Evolutionary conservation across 2,329 filamentous ascomycete species (phyloP), one percentile per base, ranked within the genome.

Genomic region (Exophiala aquamarina): DNA sequence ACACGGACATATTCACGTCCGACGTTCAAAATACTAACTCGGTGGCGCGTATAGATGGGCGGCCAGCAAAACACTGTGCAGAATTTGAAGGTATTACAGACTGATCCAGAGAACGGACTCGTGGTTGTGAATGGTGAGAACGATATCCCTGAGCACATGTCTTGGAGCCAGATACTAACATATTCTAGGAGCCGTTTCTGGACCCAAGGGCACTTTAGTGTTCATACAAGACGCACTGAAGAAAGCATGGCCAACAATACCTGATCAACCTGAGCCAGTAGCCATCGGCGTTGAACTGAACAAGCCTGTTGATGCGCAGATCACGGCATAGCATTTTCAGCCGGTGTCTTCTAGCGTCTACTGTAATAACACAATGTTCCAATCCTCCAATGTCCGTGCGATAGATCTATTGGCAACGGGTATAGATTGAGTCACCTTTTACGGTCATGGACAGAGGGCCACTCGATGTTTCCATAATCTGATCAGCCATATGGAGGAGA

Each of bases 151-250:
- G n/a, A 6, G n/a, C 28, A 17, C 20, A 33, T n/a, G 14, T 28
- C 13, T 3, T n/a, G 10, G 26, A 28, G 31, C 13, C 5, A 11
- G 21, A n/a, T 34, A 18, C 32, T 34, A 34, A 34, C n/a, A 6
- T 18, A 7, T 20, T 20, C 18, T 54, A 82, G 79, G 81, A 21
- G 80, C 83, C 56, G 84, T 98, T 33, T 87, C 87, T 26, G 93
- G 93, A 0, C 92, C 92, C 49, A 94, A 95, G 72, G 87, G 89
- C 51, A 84, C 87, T 56, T 71, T 91, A 47, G 87, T 98, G 52
- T 83, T 84, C 70, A 76, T 98, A 46, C 86, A 94, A 66, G 93
- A 98, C 69, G 87, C 93, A 11, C 80, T 93, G 67, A 94, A 94
- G 79, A 93, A 94, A 75, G 79, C 82, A 18, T 86, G 82, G 83